phyloP scores from a whole-genome alignment of 1,284 basidiomycete species.

The Ustilago trichophora region DNA sequence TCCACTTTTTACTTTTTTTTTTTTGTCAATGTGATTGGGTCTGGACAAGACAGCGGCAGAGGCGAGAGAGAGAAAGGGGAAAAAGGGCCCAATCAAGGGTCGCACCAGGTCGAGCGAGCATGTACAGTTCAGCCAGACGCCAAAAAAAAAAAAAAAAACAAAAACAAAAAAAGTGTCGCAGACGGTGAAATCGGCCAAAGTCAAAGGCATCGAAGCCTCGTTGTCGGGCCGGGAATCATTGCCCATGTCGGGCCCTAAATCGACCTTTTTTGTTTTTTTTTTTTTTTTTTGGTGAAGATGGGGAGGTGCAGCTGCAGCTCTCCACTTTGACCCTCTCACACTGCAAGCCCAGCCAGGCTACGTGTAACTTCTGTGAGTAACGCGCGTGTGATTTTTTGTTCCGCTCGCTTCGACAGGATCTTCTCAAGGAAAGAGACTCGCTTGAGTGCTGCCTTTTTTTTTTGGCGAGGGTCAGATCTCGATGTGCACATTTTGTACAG shows the following conservation, averaged over 20 bases:
- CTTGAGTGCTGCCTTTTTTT: too few relatives aligned
- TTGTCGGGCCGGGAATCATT: not conserved
- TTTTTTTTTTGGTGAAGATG: not conserved
- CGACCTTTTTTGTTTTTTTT: not conserved
- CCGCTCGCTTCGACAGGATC: not conserved
- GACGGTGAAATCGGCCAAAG: conserved; percentile 6
- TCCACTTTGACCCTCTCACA: too few relatives aligned
- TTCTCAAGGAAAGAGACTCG: not conserved
- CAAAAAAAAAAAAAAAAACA: too few relatives aligned
- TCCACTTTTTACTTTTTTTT: conserved; percentile 15
- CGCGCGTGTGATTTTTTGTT: too few relatives aligned
- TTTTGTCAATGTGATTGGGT: conserved; percentile 4
- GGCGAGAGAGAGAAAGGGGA: not conserved
- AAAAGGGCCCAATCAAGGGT: conserved; percentile 13
- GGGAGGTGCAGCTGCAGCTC: not conserved
- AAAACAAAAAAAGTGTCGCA: too few relatives aligned
- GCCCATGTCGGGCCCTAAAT: not conserved
- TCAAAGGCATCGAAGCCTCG: too few relatives aligned
- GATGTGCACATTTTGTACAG: too few relatives aligned
- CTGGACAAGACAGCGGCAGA: too few relatives aligned
- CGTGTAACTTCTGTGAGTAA: too few relatives aligned
- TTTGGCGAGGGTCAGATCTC: too few relatives aligned
- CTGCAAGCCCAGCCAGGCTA: too few relatives aligned
- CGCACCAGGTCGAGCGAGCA: conserved; percentile 1
- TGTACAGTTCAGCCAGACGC: too few relatives aligned